phyloP scores from a whole-genome alignment of 2,329 filamentous ascomycete species.

The Alternaria conjuncta region DNA sequence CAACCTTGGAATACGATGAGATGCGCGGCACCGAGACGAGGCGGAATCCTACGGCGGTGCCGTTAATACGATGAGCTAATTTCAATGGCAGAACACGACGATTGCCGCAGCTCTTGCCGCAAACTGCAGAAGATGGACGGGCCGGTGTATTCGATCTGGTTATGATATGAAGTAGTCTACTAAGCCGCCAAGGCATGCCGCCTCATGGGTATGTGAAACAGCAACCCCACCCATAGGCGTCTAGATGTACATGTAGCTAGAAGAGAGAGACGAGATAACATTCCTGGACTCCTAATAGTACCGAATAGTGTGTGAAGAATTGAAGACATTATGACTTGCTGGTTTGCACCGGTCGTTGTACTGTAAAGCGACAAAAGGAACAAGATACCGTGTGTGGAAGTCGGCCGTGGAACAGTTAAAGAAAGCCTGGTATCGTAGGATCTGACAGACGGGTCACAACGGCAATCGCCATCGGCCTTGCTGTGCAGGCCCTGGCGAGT shows the following conservation, averaged over 20 bases:
- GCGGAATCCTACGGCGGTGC: background rate
- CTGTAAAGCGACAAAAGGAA: constrained; percentile 8
- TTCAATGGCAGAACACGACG: background rate
- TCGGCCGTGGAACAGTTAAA: background rate
- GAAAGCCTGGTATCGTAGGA: constrained; percentile 6
- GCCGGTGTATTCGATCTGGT: constrained; percentile 2
- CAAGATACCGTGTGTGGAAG: background rate
- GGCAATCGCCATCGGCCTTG: constrained; percentile 2
- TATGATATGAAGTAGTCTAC: constrained; percentile 33
- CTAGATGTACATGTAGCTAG: constrained; percentile 23
- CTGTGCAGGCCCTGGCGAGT: constrained; percentile 29
- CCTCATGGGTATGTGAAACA: constrained; percentile 30
- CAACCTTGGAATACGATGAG: background rate
- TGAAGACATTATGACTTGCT: constrained; percentile 27
- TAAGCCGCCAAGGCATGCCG: constrained; percentile 34
- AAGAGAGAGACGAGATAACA: constrained; percentile 12
- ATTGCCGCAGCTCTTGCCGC: background rate
- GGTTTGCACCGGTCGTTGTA: constrained; percentile 23
- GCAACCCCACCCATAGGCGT: constrained; percentile 20
- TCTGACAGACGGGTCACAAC: background rate
- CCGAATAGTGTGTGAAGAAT: constrained; percentile 29
- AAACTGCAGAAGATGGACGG: background rate
- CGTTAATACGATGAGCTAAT: background rate
- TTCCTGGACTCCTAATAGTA: constrained; percentile 18
- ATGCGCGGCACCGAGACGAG: background rate